Conservation (phyloP, 129 eudicot genomes). For the Deinandra increscens region DNA sequence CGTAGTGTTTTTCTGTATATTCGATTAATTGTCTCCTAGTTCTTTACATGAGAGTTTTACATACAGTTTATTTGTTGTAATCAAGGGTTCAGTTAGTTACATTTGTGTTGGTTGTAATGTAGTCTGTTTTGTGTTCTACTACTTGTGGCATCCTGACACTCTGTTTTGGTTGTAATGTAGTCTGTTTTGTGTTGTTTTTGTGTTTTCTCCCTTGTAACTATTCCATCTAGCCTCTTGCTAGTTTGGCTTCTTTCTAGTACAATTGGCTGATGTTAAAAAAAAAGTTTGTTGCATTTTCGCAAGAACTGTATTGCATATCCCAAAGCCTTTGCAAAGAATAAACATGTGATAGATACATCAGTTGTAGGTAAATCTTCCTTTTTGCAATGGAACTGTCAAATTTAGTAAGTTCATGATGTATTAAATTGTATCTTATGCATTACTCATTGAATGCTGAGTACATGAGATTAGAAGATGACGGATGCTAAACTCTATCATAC, state of each 20-base stretch:
- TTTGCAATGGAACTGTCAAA: not conserved
- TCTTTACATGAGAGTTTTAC: not conserved
- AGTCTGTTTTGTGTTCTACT: too few species aligned
- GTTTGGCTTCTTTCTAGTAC: too few species aligned
- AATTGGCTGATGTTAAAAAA: too few species aligned
- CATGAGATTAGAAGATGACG: not conserved
- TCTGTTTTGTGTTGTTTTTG: too few species aligned
- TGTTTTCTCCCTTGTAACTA: too few species aligned
- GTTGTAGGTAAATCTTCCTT: not conserved
- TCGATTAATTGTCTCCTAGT: not conserved
- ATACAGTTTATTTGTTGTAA: not conserved
- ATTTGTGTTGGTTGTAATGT: too few species aligned
- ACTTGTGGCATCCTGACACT: too few species aligned
- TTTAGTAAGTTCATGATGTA: conserved; percentile 1
- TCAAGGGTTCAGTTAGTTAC: not conserved
- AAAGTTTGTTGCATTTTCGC: not conserved
- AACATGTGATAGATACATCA: not conserved
- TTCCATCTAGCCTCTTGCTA: too few species aligned
- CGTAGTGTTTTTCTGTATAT: not conserved
- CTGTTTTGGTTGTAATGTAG: too few species aligned
- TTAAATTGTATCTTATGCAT: not conserved
- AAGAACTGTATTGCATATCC: not conserved
- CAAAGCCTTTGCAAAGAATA: not conserved
- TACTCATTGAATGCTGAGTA: not conserved
- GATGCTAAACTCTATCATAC: not conserved